Evolutionary conservation across 2,329 filamentous ascomycete genomes (phyloP).

Genomic region (Xylariomycetidae sp.): DNA sequence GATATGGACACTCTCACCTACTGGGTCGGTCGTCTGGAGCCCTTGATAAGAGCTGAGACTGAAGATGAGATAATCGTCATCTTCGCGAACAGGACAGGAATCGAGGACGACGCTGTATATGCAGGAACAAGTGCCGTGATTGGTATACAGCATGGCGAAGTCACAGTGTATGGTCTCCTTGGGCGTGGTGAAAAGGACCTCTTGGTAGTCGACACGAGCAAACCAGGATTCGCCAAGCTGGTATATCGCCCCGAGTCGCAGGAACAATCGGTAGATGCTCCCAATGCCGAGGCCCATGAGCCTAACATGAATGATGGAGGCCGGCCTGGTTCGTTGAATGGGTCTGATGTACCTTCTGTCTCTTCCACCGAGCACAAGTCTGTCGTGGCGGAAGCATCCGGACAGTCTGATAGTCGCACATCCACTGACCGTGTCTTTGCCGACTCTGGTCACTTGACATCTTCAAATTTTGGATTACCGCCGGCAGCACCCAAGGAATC

Average conservation of each 20-base stretch:
- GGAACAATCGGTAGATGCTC: too few relatives aligned
- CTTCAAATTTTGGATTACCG: too few relatives aligned
- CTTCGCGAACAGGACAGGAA: constrained; percentile 66
- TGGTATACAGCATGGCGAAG: constrained; percentile 59
- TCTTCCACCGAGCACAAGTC: too few relatives aligned
- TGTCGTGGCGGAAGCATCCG: too few relatives aligned
- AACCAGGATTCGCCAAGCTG: constrained; percentile 40
- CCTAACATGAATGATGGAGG: too few relatives aligned
- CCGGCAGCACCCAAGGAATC: constrained; percentile 1
- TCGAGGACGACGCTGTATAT: constrained; percentile 62
- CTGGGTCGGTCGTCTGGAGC: constrained; percentile 69
- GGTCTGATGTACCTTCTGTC: too few relatives aligned
- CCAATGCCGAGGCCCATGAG: too few relatives aligned
- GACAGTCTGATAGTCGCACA: too few relatives aligned
- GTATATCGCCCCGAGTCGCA: constrained; percentile 30
- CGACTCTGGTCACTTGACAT: too few relatives aligned
- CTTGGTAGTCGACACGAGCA: constrained; percentile 60
- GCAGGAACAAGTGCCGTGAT: constrained; percentile 71
- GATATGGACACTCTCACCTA: constrained; percentile 72
- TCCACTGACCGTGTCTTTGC: too few relatives aligned
- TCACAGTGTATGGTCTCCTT: constrained; percentile 64
- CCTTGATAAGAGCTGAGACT: constrained; percentile 48
- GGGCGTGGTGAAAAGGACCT: constrained; percentile 67
- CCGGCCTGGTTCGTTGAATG: too few relatives aligned
- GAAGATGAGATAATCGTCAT: constrained; percentile 62